phyloP scores from a whole-genome alignment of 2,329 filamentous ascomycete genomes.

The Coleophoma crateriformis region DNA sequence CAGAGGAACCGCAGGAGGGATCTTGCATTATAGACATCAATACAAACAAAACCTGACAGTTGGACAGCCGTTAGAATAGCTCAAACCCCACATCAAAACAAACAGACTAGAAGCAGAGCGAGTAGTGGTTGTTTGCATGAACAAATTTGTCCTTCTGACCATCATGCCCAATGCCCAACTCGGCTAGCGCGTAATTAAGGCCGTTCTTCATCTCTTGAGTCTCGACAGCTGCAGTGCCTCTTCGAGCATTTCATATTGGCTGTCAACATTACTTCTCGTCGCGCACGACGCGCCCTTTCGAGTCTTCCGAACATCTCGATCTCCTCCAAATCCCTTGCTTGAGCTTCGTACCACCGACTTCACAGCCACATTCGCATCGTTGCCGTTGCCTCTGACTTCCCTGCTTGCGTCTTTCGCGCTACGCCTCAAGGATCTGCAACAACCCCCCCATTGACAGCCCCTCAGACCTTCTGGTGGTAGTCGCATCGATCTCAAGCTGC shows the following conservation, averaged over 20 bases:
- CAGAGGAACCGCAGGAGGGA: too few species aligned
- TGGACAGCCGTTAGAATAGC: too few species aligned
- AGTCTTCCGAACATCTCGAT: conserved; percentile 6
- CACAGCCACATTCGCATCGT: neutral
- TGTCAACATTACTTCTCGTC: conserved; percentile 10
- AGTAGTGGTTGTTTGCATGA: too few species aligned
- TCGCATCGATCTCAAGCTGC: conserved; percentile 1
- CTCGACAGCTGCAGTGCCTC: conserved; percentile 9
- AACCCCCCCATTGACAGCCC: conserved; percentile 1
- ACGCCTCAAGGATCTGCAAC: conserved; percentile 1
- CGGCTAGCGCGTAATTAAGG: too few species aligned
- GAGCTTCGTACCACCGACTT: neutral
- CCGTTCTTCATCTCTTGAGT: conserved; percentile 1
- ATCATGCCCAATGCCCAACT: too few species aligned
- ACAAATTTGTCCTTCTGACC: too few species aligned
- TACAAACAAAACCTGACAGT: too few species aligned
- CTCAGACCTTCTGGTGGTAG: neutral
- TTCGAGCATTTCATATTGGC: conserved; percentile 1
- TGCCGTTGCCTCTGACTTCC: neutral
- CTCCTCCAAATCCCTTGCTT: conserved; percentile 3
- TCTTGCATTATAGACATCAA: too few species aligned
- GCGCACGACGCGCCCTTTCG: conserved; percentile 13
- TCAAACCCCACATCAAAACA: too few species aligned
- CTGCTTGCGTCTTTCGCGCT: neutral
- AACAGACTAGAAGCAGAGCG: too few species aligned